Percentiles rank a stretch among this genome's conserved stretches.
Conservation (phyloP, 805 yeast genomes). For the Tetrapisispora taiwanensis region DNA sequence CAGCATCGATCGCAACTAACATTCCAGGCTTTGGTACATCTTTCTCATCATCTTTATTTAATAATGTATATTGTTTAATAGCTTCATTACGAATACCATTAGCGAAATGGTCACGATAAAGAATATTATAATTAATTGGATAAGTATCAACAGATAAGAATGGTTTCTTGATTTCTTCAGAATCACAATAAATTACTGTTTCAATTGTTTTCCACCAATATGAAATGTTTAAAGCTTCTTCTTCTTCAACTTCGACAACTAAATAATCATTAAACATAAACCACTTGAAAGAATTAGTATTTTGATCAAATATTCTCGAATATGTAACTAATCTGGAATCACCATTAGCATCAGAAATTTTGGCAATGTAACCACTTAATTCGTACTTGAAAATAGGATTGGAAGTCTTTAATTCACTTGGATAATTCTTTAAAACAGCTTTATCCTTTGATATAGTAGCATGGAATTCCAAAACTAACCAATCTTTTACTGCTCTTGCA, state of each 20-base stretch:
- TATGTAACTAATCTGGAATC: constrained; percentile 52
- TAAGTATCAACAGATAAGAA: constrained; percentile 40
- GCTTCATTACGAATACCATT: constrained; percentile 50
- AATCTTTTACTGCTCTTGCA: constrained; percentile 40
- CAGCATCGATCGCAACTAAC: constrained; percentile 90
- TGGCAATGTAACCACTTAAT: constrained; percentile 60
- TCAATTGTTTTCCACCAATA: constrained; percentile 81
- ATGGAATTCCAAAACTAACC: constrained; percentile 57
- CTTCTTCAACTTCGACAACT: constrained; percentile 62
- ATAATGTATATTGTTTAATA: constrained; percentile 54
- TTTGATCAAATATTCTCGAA: constrained; percentile 35
- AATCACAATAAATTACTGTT: constrained; percentile 52
- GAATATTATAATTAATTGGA: constrained; percentile 50
- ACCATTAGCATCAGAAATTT: constrained; percentile 46
- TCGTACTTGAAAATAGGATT: constrained; percentile 41
- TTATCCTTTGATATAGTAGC: constrained; percentile 33
- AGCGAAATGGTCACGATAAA: constrained; percentile 69
- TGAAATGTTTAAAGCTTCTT: constrained; percentile 66
- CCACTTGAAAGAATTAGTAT: constrained; percentile 42
- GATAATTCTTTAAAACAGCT: constrained; percentile 28
- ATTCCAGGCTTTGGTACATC: constrained; percentile 72
- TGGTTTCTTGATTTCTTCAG: constrained; percentile 32
- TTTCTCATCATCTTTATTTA: constrained; percentile 54
- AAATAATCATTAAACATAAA: constrained; percentile 83
- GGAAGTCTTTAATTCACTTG: constrained; percentile 21